Evolutionary conservation across 2,329 filamentous ascomycete species (phyloP), one percentile per base, ranked within the genome.

Genomic region (Bipolaris cookei): DNA sequence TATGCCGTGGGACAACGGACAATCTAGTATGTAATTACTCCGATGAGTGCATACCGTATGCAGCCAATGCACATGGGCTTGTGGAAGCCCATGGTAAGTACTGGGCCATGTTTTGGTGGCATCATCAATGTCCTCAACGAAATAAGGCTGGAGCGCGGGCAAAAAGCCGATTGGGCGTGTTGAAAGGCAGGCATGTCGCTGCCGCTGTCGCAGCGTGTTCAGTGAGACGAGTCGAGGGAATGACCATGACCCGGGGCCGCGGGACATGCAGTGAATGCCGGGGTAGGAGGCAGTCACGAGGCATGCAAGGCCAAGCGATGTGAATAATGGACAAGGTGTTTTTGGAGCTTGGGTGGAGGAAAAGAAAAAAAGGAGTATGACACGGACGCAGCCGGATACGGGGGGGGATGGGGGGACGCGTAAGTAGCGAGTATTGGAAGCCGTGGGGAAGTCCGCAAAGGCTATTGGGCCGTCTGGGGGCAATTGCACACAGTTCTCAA

Each of bases 81-180:
- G 25, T 28, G 25, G 25, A 28, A 28, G 25, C 7, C 25, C 21
- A 21, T 21, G 21, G 21, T 21, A 21, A 21, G 21, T 21, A 21
- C 21, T 21, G 21, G 21, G 21, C 21, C 25, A 28, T 28, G 25
- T 0, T 84, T 85, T 41, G 83, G 83, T 0, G 82, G 79, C 1
- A 77, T 89, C 28, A 73, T 89, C 30, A 79, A 82, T 1, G 76
- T 88, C 16, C 70, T 89, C 47, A 89, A 89, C 63, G 84, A 88
- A 61, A 83, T 82, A 3, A 78, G 83, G 14, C 68, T 87, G 16
- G 70, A 77, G 1, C 7, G 75, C 72, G 4, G 81, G 81, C 2
- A 79, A 82, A 64, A 64, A 76, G 0, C 71, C 79, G 0, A 70
- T 86, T 53, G 84, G 25, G 85, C 0, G 86, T 86, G 76, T 58